phyloP scores from a whole-genome alignment of 23 red algal genomes.

The Cyanidioschyzon merolae region DNA sequence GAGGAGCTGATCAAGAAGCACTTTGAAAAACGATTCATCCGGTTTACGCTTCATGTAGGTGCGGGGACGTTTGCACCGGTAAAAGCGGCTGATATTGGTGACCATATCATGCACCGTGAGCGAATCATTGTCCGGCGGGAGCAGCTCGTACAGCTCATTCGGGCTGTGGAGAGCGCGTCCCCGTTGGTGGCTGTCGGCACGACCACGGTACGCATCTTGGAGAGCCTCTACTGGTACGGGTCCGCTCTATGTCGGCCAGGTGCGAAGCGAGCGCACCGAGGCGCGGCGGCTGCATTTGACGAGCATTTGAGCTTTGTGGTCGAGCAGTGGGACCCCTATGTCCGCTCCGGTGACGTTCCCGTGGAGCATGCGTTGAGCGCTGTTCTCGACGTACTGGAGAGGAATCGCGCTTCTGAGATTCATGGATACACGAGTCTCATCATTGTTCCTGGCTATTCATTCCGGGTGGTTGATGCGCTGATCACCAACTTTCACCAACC shows the following conservation, averaged over 20 bases:
- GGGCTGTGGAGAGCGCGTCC: constrained; percentile 11
- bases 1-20: constrained; percentile 34
- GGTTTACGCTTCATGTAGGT: constrained; percentile 77
- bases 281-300: background rate
- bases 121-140: constrained; percentile 29
- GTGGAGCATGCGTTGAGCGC: background rate
- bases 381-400: background rate
- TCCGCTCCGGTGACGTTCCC: background rate
- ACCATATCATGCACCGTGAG: constrained; percentile 86
- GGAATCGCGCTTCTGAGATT: background rate
- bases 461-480: constrained; percentile 55
- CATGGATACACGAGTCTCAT: constrained; percentile 54
- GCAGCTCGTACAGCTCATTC: constrained; percentile 27
- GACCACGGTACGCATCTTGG: constrained; percentile 73
- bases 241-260: constrained; percentile 27
- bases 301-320: background rate
- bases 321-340: constrained; percentile 72
- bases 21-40: constrained; percentile 18
- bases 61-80: constrained; percentile 85
- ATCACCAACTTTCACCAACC: constrained; percentile 99
- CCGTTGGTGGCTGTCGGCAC: constrained; percentile 78
- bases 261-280: background rate
- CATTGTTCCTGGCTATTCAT: constrained; percentile 80
- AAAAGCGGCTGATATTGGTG: constrained; percentile 20
- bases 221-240: constrained; percentile 90